Evolutionary conservation across 2,329 filamentous ascomycete genomes (phyloP).

Genomic region (Dendryphion nanum): DNA sequence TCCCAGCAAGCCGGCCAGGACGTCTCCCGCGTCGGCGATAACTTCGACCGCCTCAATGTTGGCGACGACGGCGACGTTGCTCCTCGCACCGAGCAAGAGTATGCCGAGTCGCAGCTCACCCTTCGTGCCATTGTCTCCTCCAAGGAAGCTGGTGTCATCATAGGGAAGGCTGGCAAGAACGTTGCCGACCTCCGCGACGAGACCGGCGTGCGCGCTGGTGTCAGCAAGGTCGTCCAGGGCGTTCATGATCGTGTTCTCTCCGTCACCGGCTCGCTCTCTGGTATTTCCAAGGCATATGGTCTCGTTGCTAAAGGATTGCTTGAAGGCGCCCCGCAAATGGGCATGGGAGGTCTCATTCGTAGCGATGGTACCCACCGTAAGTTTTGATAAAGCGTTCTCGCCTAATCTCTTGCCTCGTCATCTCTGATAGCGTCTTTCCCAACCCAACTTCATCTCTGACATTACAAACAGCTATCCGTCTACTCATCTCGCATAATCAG

Average conservation of each 20-base stretch:
- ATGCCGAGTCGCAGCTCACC: conserved; percentile 87
- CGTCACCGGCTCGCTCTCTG: conserved; percentile 84
- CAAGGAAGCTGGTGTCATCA: conserved; percentile 98
- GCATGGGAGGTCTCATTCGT: conserved; percentile 84
- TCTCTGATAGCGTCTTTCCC: no score
- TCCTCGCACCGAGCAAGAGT: conserved; percentile 95
- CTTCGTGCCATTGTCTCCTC: conserved; percentile 97
- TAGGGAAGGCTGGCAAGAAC: conserved; percentile 98
- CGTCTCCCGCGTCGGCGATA: conserved; percentile 40
- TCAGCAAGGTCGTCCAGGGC: conserved; percentile 97
- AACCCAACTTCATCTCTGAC: neutral
- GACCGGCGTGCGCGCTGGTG: conserved; percentile 95
- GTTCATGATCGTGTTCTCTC: conserved; percentile 97
- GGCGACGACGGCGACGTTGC: conserved; percentile 68
- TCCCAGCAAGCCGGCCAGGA: conserved; percentile 32
- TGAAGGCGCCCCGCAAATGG: conserved; percentile 90
- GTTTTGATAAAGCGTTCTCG: no score
- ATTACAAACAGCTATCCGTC: conserved; percentile 75
- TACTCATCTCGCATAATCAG: conserved; percentile 98
- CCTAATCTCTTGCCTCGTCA: no score
- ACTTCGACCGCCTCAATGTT: conserved; percentile 43
- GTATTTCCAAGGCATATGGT: conserved; percentile 87
- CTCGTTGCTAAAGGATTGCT: conserved; percentile 89
- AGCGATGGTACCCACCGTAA: conserved; percentile 93
- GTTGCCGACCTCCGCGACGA: conserved; percentile 96